Evolutionary conservation across 352 stramenopile genomes (phyloP), one percentile per base, ranked within the genome.

Genomic region (Pilasporangium apinafurcum): DNA sequence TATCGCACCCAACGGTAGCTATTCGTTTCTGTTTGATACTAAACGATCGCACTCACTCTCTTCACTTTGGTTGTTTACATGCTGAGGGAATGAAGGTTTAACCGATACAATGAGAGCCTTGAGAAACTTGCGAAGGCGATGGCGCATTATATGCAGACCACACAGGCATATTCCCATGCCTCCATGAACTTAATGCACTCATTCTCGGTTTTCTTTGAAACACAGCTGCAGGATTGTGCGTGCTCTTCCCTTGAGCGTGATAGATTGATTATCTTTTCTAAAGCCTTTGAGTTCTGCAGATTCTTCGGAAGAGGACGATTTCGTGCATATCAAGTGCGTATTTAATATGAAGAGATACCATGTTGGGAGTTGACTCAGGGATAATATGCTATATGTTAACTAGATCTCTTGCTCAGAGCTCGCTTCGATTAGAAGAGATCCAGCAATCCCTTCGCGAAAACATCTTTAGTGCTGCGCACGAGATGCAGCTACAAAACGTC

Each of bases 171-270:
- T 46, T 53, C 67, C 30, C 58, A 73, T 40, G 70, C 70, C 20
- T 68, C 65, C 8, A 43, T 48, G 9, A 38, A 62, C 17, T 48
- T 83, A 35, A 73, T 79, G 68, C 65, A 83, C 35, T 53, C 67
- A 28, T 81, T 81, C 49, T 83, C 70, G 4, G 60, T 50, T 28
- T 81, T 81, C 53, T 79, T 83, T 21, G 70, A 83, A 44, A 59
- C 45, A 21, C 68, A 83, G 48, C 45, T 83, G 44, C 56, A 76
- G 44, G 62, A 80, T 36, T 55, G 49, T 44, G 44, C 41, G 38
- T 51, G n/a, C n/a, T n/a, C n/a, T n/a, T n/a, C n/a, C n/a, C n/a
- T n/a, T n/a, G n/a, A n/a, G n/a, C n/a, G n/a, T n/a, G n/a, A n/a
- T n/a, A n/a, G n/a, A n/a, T n/a, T n/a, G 27, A 34, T 51, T 20